phyloP scores from a whole-genome alignment of 441 rosid genomes.

The Corymbia citriodora region DNA sequence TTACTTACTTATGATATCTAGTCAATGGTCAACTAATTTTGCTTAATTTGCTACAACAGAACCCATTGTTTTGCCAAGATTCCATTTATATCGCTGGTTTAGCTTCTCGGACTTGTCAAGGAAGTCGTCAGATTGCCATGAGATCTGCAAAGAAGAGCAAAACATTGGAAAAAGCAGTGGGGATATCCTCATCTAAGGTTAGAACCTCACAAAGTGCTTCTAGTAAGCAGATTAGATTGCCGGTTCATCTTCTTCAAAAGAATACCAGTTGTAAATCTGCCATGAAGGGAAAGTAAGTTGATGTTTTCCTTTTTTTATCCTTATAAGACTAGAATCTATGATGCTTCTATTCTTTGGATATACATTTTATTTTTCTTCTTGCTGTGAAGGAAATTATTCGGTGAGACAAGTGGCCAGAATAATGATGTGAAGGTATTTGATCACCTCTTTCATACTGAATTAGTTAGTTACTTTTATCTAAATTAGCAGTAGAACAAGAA shows the following conservation, averaged over 20 bases:
- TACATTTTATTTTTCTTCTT: not conserved
- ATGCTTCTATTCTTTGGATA: not conserved
- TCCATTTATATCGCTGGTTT: conserved; percentile 52
- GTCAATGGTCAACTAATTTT: not conserved
- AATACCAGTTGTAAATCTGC: conserved; percentile 26
- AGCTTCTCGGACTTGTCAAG: conserved; percentile 55
- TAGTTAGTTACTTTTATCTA: not conserved
- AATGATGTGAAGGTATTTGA: conserved; percentile 15
- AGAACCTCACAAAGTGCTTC: conserved; percentile 23
- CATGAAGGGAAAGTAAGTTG: conserved; percentile 45
- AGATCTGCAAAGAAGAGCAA: conserved; percentile 32
- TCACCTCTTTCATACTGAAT: not conserved
- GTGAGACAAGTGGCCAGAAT: conserved; percentile 24
- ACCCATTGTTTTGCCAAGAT: conserved; percentile 58
- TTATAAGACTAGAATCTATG: not conserved
- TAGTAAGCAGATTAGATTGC: conserved; percentile 21
- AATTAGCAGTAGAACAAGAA: conserved; percentile 24
- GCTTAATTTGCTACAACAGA: conserved; percentile 25
- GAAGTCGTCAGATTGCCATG: conserved; percentile 11
- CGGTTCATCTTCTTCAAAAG: conserved; percentile 19
- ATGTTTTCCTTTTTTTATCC: not conserved
- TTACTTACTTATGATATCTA: not conserved
- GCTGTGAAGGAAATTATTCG: conserved; percentile 52
- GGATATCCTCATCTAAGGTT: conserved; percentile 21
- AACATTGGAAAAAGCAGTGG: conserved; percentile 14